Conservation (phyloP, 2,329 filamentous ascomycete species). For the Colletotrichum incanum region DNA sequence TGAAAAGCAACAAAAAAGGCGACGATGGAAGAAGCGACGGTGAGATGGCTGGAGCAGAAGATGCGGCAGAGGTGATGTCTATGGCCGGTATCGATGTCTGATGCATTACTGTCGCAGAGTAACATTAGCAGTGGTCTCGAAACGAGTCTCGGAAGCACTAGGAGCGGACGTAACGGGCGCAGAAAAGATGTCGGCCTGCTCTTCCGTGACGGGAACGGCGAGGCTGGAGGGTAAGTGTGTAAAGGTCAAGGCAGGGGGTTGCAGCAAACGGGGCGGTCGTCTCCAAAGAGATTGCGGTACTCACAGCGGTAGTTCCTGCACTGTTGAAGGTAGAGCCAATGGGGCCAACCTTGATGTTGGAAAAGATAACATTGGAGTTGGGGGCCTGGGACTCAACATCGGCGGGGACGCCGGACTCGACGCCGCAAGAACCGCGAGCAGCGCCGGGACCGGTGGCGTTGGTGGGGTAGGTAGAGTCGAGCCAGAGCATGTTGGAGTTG, state of each 20-base stretch:
- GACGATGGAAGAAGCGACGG: not conserved
- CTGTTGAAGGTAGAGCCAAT: conserved; percentile 67
- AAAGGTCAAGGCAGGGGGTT: not conserved
- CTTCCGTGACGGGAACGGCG: not conserved
- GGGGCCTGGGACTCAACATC: conserved; percentile 64
- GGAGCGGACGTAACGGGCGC: not conserved
- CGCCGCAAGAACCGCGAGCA: conserved; percentile 69
- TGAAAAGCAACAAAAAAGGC: not conserved
- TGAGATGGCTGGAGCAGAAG: not conserved
- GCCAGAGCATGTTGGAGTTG: conserved; percentile 80
- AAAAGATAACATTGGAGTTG: conserved; percentile 68
- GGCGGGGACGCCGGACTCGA: conserved; percentile 65
- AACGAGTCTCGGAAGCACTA: not conserved
- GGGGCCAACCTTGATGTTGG: conserved; percentile 65
- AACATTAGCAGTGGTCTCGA: not conserved
- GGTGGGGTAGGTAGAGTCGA: conserved; percentile 77
- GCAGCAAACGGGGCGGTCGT: too few species aligned
- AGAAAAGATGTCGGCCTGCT: not conserved
- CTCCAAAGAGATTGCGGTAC: not conserved
- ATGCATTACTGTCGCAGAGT: not conserved
- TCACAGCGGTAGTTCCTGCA: conserved; percentile 30
- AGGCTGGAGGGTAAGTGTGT: not conserved
- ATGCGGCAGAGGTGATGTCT: not conserved
- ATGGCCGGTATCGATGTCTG: not conserved
- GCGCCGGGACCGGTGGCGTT: conserved; percentile 62